Base-by-base conservation (phyloP, 176 grass and related monocot genomes). In the Olyra latifolia region DNA sequence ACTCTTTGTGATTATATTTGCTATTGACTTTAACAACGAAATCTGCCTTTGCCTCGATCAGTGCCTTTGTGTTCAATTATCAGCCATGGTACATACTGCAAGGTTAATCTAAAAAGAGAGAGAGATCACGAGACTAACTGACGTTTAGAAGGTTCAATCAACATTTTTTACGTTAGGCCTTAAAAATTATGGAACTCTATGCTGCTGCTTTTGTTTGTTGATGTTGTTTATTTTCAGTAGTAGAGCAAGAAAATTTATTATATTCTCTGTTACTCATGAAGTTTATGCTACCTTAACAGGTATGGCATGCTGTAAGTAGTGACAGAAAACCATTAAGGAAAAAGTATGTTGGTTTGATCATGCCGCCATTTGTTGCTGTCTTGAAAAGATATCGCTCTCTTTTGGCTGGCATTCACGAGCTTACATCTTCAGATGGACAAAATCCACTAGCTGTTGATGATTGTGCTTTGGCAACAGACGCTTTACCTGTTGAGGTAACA, bases 221-320 rank as follows among this genome's bases (percentile, higher is more conserved):
- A 58, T 42, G 19, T 47, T 62, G 48, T 64, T 64, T 76, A 32
- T 84, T 70, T 69, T 65, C 66, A 80, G 62, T 59, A 81, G 10
- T 74, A 84, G 10, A 38, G 24, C 4, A 20, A 89, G 63, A 80
- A 78, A 64, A 15, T 79, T 66, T 58, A 45, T 41, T 88, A 57
- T 79, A 48, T 50, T 58, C 15, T 65, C 32, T 48, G 53, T 79
- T 79, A 60, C 60, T 86, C 59, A 83, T 77, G 71, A 75, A 74
- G 66, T 82, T 88, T 76, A 66, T 88, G 49, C 59, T 76, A 80
- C 71, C 29, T 53, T 76, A 81, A 78, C 84, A 97, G 94, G 84
- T 97, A 76, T 97, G 94, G 91, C 91, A 97, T 89, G 84, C 91
- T 63, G 74, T 97, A 75, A 90, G 89, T 82, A 97, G 86, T 76